These are phyloP conservation scores for Athelia sp. DNA, from an alignment of 1,284 basidiomycete genomes.

Conservation along the genomic window DNA sequence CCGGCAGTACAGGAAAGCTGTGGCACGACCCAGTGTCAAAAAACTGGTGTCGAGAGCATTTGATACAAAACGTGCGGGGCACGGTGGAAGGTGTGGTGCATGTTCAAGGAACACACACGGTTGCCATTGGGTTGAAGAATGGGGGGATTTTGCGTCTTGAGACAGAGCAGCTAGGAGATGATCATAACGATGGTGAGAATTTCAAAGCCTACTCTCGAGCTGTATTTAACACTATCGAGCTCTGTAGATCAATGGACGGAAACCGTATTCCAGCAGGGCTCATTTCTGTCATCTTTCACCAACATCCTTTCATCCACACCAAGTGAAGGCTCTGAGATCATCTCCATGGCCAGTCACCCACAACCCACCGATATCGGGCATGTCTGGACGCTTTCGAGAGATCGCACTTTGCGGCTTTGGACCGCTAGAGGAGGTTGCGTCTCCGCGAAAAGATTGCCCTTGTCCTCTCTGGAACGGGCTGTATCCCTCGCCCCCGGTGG, in stretches of 20 bases:
- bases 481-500: constrained; percentile 27
- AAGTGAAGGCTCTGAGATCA: constrained; percentile 49
- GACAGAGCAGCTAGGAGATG: constrained; percentile 47
- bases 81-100: constrained; percentile 52
- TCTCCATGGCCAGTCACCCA: constrained; percentile 62
- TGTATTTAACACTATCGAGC: not conserved
- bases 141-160: constrained; percentile 74
- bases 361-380: constrained; percentile 69
- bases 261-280: constrained; percentile 52
- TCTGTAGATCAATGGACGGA: constrained; percentile 63
- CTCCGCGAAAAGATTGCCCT: constrained; percentile 47
- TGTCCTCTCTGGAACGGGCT: constrained; percentile 28
- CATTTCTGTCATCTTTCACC: constrained; percentile 60
- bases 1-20: constrained; percentile 43
- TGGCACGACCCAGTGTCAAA: constrained; percentile 52
- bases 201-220: too few relatives aligned
- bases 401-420: constrained; percentile 83
- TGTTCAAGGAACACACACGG: constrained; percentile 64
- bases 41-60: constrained; percentile 67
- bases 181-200: constrained; percentile 48
- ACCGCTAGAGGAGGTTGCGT: constrained; percentile 66
- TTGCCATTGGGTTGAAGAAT: constrained; percentile 61
- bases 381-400: constrained; percentile 84
- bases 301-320: constrained; percentile 55
- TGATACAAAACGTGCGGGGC: constrained; percentile 48